Base-by-base conservation (phyloP, 805 yeast genomes). In the Kodamaea nitidulidarum region DNA sequence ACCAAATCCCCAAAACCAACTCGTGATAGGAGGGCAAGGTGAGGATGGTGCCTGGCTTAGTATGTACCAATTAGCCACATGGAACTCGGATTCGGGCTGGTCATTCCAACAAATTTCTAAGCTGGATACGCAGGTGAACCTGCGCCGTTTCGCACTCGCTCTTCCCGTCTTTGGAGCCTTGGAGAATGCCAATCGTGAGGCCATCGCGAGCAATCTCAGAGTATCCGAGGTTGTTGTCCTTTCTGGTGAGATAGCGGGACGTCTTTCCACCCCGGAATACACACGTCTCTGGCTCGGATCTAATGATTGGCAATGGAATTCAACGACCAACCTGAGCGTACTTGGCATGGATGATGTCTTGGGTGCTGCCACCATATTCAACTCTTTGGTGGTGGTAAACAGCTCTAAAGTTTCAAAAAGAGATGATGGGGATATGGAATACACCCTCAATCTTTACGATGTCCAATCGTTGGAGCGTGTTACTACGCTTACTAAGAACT, bases 1-100 rank as follows among this genome's bases (percentile, higher is more conserved):
- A 1, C 72, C 73, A 15, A 55, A 65, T 21, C 69, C 76, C 7
- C 69, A 62, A 38, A 62, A 74, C 3, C 75, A 69, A 45, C 56
- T 80, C 25, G 55, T 85, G 2, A 62, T 85, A 30, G 95, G 93
- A 0, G 95, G 95, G 2, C 67, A 66, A 38, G 73, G 85, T 2
- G 49, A 55, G 4, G 50, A 61, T 2, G 88, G 88, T 0, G 29
- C 20, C n/a, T 84, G 90, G 88, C 74, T 84, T 25, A 74, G 76
- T 45, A 75, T 84, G 80, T 71, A 72, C 48, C 93, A 84, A 57
- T 61, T 83, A 14, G 91, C 93, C 0, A 58, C 81, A 2, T 84
- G 88, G 85, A 80, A 79, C 48, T 78, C 76, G 44, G 65, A 68
- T 35, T 62, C 84, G 7, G 73, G 73, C 0, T 86, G 95, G 95